Conservation (phyloP, 352 stramenopile species). For the Globisporangium paddicum region DNA sequence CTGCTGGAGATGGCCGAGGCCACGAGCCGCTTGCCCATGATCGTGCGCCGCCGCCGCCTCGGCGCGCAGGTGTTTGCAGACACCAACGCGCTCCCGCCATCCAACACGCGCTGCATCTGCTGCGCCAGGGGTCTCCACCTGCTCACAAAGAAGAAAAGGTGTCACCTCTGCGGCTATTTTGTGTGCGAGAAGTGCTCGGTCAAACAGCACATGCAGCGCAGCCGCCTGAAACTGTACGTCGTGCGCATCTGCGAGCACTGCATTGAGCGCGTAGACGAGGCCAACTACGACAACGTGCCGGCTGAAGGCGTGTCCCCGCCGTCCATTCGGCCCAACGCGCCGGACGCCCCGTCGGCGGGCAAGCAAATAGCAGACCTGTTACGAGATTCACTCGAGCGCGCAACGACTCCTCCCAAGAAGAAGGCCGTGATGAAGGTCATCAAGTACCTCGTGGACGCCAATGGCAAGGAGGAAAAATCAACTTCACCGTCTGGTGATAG, state of each 20-base stretch:
- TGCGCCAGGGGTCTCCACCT: constrained; percentile 23
- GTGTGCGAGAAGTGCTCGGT: constrained; percentile 42
- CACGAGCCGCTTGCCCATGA: constrained; percentile 26
- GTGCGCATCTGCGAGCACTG: constrained; percentile 43
- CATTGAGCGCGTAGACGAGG: constrained; percentile 37
- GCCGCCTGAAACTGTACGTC: constrained; percentile 28
- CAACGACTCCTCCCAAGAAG: constrained; percentile 19
- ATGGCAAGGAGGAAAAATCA: constrained; percentile 3
- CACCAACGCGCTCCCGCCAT: constrained; percentile 9
- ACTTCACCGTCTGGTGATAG: not conserved
- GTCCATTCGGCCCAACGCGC: not conserved
- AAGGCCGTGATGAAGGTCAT: constrained; percentile 35
- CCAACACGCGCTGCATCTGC: constrained; percentile 28
- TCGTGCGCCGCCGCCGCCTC: constrained; percentile 30
- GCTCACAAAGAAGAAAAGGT: constrained; percentile 39
- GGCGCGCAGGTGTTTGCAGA: constrained; percentile 34
- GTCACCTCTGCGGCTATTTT: constrained; percentile 52
- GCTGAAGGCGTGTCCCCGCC: not conserved
- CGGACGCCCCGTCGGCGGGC: not conserved
- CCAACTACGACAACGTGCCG: constrained; percentile 25
- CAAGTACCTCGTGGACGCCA: constrained; percentile 36
- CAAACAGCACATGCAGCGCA: constrained; percentile 33
- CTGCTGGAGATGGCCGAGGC: constrained; percentile 31
- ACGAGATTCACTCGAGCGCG: constrained; percentile 25
- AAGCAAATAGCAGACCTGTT: constrained; percentile 13